phyloP scores from a whole-genome alignment of 768 basidiomycete genomes.

The Boletus insuetus region DNA sequence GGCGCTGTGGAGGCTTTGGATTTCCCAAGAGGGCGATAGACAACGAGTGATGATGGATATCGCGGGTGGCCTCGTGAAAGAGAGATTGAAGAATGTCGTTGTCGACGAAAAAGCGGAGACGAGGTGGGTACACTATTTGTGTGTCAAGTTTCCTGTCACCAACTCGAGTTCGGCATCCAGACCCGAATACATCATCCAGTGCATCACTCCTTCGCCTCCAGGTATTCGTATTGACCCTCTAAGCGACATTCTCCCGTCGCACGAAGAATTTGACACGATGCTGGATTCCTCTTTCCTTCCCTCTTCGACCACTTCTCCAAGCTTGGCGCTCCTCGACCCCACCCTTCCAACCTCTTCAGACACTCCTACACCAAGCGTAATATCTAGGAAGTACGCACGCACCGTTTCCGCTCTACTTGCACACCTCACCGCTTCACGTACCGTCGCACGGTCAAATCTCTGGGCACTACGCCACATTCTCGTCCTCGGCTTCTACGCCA shows the following conservation, averaged over 20 bases:
- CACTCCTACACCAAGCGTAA: constrained; percentile 13
- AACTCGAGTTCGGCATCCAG: constrained; percentile 25
- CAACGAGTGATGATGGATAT: constrained; percentile 21
- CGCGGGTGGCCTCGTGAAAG: constrained; percentile 38
- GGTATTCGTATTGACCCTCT: constrained; percentile 41
- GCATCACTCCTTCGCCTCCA: constrained; percentile 35
- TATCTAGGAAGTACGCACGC: constrained; percentile 53
- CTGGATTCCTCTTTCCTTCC: constrained; percentile 41
- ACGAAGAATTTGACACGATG: constrained; percentile 44
- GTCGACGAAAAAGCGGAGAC: constrained; percentile 32
- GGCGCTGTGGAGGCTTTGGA: constrained; percentile 33
- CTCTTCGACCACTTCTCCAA: constrained; percentile 46
- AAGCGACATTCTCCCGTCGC: constrained; percentile 51
- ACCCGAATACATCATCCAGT: constrained; percentile 44
- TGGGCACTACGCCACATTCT: constrained; percentile 74
- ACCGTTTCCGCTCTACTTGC: constrained; percentile 54
- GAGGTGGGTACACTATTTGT: constrained; percentile 27
- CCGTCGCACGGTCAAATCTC: constrained; percentile 52
- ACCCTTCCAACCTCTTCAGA: constrained; percentile 48
- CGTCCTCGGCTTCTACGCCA: constrained; percentile 57
- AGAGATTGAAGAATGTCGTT: constrained; percentile 41
- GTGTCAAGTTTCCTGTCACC: background rate
- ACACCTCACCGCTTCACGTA: constrained; percentile 55
- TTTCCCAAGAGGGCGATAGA: constrained; percentile 5
- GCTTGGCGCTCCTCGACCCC: constrained; percentile 58